These are phyloP conservation scores for Epichloe elymi DNA, from an alignment of 2,329 filamentous ascomycete species.

Conservation along the genomic window DNA sequence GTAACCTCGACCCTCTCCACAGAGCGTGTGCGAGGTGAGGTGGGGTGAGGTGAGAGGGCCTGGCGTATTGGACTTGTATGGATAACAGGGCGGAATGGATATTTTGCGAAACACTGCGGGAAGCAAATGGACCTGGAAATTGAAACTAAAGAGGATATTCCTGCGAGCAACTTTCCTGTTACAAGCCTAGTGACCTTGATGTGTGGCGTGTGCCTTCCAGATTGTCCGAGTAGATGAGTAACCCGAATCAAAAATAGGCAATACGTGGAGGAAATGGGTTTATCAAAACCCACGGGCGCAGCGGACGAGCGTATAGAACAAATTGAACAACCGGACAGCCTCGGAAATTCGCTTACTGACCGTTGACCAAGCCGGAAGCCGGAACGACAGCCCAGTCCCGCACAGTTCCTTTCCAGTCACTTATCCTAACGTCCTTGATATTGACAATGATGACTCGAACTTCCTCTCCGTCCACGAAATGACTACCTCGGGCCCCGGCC, in stretches of 20 bases:
- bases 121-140: too few species aligned
- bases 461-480: constrained; percentile 68
- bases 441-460: constrained; percentile 78
- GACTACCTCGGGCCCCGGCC: constrained; percentile 42
- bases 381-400: constrained; percentile 54
- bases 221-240: too few species aligned
- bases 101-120: too few species aligned
- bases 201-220: too few species aligned
- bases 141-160: too few species aligned
- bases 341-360: constrained; percentile 11
- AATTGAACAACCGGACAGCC: not conserved
- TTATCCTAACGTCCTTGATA: constrained; percentile 75
- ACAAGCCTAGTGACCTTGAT: too few species aligned
- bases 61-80: not conserved
- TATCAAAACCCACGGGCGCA: too few species aligned
- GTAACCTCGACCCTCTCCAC: too few species aligned
- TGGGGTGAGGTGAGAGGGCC: not conserved
- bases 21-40: too few species aligned
- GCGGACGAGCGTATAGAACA: not conserved
- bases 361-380: constrained; percentile 27
- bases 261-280: too few species aligned
- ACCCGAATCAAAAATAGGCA: too few species aligned
- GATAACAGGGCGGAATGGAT: not conserved
- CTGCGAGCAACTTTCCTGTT: too few species aligned
- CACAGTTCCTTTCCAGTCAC: constrained; percentile 90